These are phyloP conservation scores for Fusarium papillatum DNA, from an alignment of 2,329 filamentous ascomycete genomes.

Conservation along the genomic window DNA sequence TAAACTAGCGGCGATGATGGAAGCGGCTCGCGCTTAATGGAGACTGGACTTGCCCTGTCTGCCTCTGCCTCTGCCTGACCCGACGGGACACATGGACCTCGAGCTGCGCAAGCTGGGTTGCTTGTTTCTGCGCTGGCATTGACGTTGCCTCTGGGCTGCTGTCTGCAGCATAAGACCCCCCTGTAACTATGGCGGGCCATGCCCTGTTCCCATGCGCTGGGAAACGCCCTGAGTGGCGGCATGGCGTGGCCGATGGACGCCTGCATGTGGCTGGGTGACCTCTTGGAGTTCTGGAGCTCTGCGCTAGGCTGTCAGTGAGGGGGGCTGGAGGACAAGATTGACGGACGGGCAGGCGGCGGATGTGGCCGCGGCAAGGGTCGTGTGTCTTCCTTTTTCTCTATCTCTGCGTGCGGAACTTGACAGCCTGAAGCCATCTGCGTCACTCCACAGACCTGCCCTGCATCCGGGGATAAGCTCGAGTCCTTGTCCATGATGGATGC, in stretches of 20 bases:
- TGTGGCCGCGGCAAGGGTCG: conserved; percentile 19
- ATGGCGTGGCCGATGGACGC: conserved; percentile 34
- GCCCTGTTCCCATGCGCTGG: conserved; percentile 25
- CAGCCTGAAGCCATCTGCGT: conserved; percentile 37
- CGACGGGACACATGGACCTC: conserved; percentile 15
- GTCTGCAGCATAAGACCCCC: conserved; percentile 9
- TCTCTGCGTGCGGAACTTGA: conserved; percentile 14
- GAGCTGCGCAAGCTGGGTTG: conserved; percentile 19
- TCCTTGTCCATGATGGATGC: conserved; percentile 24
- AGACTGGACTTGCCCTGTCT: background rate
- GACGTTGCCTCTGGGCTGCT: background rate
- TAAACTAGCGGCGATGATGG: conserved; percentile 44
- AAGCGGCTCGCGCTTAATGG: conserved; percentile 33
- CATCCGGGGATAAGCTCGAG: conserved; percentile 24
- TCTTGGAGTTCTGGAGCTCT: background rate
- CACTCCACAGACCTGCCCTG: conserved; percentile 28
- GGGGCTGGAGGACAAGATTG: background rate
- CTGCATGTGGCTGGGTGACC: conserved; percentile 33
- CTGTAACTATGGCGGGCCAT: conserved; percentile 24
- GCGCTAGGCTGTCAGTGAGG: background rate
- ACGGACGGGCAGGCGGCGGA: conserved; percentile 2
- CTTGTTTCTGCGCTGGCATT: conserved; percentile 3
- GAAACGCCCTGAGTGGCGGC: conserved; percentile 25
- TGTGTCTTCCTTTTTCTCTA: background rate
- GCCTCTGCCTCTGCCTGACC: background rate